Evolutionary conservation across 148 eudicot genomes (phyloP), one percentile per base, ranked within the genome.

Genomic region (Camellia lanceoleosa): DNA sequence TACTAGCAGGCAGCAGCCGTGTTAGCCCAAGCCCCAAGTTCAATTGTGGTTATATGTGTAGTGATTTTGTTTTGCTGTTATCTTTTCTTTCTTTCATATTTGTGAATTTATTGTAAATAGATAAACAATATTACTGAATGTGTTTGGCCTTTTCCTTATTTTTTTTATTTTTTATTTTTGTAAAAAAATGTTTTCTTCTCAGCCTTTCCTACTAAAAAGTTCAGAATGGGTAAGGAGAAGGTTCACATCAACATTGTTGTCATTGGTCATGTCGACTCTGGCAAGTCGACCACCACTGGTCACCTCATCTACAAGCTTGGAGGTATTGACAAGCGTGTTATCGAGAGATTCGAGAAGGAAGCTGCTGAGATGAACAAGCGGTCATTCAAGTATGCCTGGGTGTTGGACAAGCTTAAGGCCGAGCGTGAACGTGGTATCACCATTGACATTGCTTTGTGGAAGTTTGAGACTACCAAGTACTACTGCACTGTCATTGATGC

Each of bases 341-440:
- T 85, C 61, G 87, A 85, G 62, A 75, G 87, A 72, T 85, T 85
- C 3, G 87, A 85, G 81, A 85, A 85, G 87, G 87, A 82, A 43
- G 87, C 87, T 46, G 87, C 87, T 79, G 87, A 85, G 83, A 85
- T 85, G 87, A 85, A 85, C 87, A 82, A 85, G 82, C 75, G 87
- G 77, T 85, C 87, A 9, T 85, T 85, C 82, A 85, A 85, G 80
- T 85, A 85, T 19, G 87, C 87, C 7, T 85, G 87, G 87, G 87
- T 85, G 46, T 69, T 85, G 68, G 92, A 89, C 88, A 89, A 89
- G 82, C 88, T 89, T 13, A 87, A 87, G 83, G 90, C 90, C 41
- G 92, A 89, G 86, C 90, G 92, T 64, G 92, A 89, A 56, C 89
- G 90, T 83, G 92, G 92, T 82, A 89, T 89, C 59, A 89, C 92